Percentiles rank a stretch among this genome's conserved stretches.
Conservation (phyloP, 805 yeast genomes). For the Nakazawaea anatomiae region DNA sequence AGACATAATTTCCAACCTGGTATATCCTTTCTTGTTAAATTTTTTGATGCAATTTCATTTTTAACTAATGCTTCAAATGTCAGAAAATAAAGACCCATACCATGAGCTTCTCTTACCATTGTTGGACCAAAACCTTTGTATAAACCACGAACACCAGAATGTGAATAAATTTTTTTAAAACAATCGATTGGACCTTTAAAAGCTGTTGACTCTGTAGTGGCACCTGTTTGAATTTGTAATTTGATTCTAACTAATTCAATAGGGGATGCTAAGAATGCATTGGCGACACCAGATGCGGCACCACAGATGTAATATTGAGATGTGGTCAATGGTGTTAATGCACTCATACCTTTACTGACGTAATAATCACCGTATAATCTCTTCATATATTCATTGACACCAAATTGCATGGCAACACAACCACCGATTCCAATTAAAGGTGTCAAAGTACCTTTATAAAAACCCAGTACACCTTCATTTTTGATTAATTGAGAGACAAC, state of each 20-base stretch:
- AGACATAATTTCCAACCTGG: conserved; percentile 84
- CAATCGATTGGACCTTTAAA: conserved; percentile 75
- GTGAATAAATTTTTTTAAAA: conserved; percentile 46
- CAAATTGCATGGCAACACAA: conserved; percentile 93
- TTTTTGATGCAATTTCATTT: conserved; percentile 44
- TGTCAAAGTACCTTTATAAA: conserved; percentile 90
- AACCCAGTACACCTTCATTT: conserved; percentile 81
- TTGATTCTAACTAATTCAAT: conserved; percentile 94
- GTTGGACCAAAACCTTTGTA: conserved; percentile 85
- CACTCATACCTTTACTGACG: conserved; percentile 31
- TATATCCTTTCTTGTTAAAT: conserved; percentile 58
- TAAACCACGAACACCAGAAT: conserved; percentile 55
- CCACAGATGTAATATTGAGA: conserved; percentile 79
- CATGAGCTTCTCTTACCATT: conserved; percentile 75
- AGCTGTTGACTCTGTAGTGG: conserved; percentile 31
- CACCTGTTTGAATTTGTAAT: conserved; percentile 76
- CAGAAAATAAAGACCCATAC: conserved; percentile 83
- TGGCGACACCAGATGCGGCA: conserved; percentile 87
- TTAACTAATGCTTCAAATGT: conserved; percentile 87
- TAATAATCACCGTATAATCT: conserved; percentile 51
- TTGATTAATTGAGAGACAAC: conserved; percentile 65
- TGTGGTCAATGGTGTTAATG: conserved; percentile 36
- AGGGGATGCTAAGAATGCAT: conserved; percentile 85
- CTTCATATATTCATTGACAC: conserved; percentile 93
- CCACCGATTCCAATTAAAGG: conserved; percentile 97